These are phyloP conservation scores for Pythium rishiriense DNA, from an alignment of 352 stramenopile species.

Conservation along the genomic window DNA sequence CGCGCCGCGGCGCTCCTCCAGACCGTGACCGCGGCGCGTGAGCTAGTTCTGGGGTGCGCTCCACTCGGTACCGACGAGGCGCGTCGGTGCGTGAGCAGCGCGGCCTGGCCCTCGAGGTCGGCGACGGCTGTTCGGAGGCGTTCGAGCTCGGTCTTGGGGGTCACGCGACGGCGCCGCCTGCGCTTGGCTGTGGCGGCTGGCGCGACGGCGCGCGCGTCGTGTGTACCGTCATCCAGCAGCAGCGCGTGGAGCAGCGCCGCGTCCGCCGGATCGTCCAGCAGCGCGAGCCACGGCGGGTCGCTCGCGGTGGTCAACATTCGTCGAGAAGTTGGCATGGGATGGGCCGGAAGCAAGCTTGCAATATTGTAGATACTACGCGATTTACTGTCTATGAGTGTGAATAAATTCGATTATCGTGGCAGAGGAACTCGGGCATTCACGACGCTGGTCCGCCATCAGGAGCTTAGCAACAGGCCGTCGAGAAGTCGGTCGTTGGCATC, in stretches of 20 bases:
- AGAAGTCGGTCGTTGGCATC: not conserved
- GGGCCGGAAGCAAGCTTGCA: too few relatives aligned
- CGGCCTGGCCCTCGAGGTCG: not conserved
- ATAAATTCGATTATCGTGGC: too few relatives aligned
- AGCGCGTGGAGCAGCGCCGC: not conserved
- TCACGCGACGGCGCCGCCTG: not conserved
- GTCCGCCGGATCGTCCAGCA: not conserved
- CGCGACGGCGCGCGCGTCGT: not conserved
- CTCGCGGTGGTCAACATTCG: not conserved
- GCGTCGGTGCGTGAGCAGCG: not conserved
- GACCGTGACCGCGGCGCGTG: not conserved
- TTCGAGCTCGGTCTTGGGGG: not conserved
- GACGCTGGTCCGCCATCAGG: not conserved
- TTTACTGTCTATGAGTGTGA: too few relatives aligned
- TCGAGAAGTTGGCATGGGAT: not conserved
- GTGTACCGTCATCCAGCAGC: not conserved
- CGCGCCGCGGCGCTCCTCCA: not conserved
- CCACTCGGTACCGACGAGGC: too few relatives aligned
- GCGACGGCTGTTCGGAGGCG: not conserved
- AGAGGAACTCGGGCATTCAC: too few relatives aligned
- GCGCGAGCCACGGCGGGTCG: not conserved
- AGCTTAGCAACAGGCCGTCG: not conserved
- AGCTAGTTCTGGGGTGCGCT: not conserved
- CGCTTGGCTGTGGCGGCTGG: not conserved
- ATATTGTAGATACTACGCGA: too few relatives aligned